A percentile compares a stretch with the other conserved stretches of the same genome.
phyloP scores from a whole-genome alignment of 2,329 filamentous ascomycete species.

The Cytospora mali region DNA sequence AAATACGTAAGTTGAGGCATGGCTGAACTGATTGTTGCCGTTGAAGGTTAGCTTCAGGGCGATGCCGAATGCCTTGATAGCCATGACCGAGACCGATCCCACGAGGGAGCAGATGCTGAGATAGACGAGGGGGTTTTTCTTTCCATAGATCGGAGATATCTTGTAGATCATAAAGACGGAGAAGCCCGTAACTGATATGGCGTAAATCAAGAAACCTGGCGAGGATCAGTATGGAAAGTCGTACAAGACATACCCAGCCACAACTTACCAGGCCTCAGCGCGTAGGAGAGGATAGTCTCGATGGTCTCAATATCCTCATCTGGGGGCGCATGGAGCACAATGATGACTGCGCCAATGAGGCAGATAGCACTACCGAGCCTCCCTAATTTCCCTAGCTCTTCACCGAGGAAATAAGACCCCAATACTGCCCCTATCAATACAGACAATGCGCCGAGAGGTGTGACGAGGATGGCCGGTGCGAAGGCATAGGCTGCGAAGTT shows the following conservation, averaged over 20 bases:
- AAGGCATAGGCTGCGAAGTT: slow-evolving; percentile 99
- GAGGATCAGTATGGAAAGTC: slow-evolving; percentile 30
- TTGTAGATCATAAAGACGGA: slow-evolving; percentile 95
- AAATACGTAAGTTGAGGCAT: slow-evolving; percentile 96
- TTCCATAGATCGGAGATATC: slow-evolving; percentile 85
- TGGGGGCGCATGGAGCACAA: slow-evolving; percentile 93
- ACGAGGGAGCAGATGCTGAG: slow-evolving; percentile 98
- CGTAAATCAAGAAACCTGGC: slow-evolving; percentile 87
- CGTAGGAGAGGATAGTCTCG: slow-evolving; percentile 88
- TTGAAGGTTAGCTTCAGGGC: slow-evolving; percentile 92
- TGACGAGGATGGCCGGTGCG: slow-evolving; percentile 97
- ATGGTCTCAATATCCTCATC: slow-evolving; percentile 91
- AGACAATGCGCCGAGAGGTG: slow-evolving; percentile 87
- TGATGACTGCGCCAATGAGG: slow-evolving; percentile 93
- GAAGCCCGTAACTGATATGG: slow-evolving; percentile 76
- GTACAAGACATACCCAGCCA: neutral
- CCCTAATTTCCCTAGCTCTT: slow-evolving; percentile 86
- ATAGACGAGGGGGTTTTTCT: slow-evolving; percentile 94
- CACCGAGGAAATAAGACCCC: slow-evolving; percentile 90
- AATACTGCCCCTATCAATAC: slow-evolving; percentile 94
- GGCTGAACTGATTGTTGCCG: slow-evolving; percentile 92
- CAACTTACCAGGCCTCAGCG: slow-evolving; percentile 80
- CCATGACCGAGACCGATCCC: slow-evolving; percentile 97
- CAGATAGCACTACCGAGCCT: slow-evolving; percentile 96
- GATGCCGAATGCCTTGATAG: slow-evolving; percentile 97